Percentiles rank a stretch among this genome's conserved stretches.
phyloP scores from a whole-genome alignment of 1,139 yeast genomes.

The Yamadazyma oceani region DNA sequence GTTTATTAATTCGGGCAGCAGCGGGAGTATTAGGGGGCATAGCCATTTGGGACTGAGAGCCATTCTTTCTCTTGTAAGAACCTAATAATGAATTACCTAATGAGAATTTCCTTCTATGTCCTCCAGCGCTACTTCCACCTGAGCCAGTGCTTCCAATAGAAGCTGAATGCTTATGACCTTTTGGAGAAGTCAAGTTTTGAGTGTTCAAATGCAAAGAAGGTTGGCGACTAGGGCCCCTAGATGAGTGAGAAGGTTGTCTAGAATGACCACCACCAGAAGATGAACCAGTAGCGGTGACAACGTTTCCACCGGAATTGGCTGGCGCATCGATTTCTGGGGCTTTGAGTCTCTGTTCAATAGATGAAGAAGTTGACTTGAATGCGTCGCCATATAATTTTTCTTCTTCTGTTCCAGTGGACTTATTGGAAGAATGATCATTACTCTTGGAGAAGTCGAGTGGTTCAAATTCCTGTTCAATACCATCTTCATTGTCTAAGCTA shows the following conservation, averaged over 20 bases:
- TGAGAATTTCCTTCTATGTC: conserved; percentile 63
- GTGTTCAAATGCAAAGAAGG: conserved; percentile 39
- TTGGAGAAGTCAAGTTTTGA: conserved; percentile 19
- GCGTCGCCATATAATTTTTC: conserved; percentile 45
- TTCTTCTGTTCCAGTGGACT: conserved; percentile 37
- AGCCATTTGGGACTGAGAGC: conserved; percentile 41
- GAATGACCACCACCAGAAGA: neutral
- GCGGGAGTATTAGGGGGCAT: conserved; percentile 56
- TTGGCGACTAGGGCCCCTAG: conserved; percentile 35
- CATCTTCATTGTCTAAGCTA: conserved; percentile 22
- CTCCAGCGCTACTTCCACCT: conserved; percentile 21
- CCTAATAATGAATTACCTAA: conserved; percentile 54
- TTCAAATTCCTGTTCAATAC: conserved; percentile 2
- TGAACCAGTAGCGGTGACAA: conserved; percentile 15
- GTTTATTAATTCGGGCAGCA: conserved; percentile 40
- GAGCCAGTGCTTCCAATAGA: conserved; percentile 19
- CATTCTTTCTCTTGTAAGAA: conserved; percentile 48
- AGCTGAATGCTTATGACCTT: conserved; percentile 24
- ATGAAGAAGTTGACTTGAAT: conserved; percentile 37
- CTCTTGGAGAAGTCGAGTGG: neutral
- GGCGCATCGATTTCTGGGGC: conserved; percentile 27
- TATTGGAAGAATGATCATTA: conserved; percentile 16
- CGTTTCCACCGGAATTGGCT: conserved; percentile 10
- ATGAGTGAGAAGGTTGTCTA: conserved; percentile 5
- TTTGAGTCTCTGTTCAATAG: conserved; percentile 25